Evolutionary conservation across 2,329 filamentous ascomycete species (phyloP).

Genomic region (Pseudogymnoascus verrucosus): DNA sequence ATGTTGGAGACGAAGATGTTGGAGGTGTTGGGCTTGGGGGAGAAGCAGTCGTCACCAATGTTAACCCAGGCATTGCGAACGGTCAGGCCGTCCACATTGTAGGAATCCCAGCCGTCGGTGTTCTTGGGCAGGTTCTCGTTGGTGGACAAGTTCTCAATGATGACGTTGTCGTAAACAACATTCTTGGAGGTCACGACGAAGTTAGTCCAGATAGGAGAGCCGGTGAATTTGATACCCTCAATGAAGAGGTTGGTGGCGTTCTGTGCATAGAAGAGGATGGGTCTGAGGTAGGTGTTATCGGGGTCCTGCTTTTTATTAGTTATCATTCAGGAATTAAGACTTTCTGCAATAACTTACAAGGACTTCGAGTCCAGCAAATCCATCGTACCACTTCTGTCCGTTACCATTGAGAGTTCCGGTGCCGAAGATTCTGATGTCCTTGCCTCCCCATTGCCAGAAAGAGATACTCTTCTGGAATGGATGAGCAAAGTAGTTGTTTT

Average conservation of each 20-base stretch:
- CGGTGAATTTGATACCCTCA: slow-evolving; percentile 50
- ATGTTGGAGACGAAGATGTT: slow-evolving; percentile 51
- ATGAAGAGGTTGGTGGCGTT: slow-evolving; percentile 51
- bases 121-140: slow-evolving; percentile 47
- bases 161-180: slow-evolving; percentile 44
- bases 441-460: slow-evolving; percentile 57
- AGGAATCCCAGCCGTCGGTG: slow-evolving; percentile 54
- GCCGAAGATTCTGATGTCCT: slow-evolving; percentile 52
- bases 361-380: slow-evolving; percentile 33
- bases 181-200: slow-evolving; percentile 51
- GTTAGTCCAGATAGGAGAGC: slow-evolving; percentile 57
- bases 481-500: slow-evolving; percentile 42
- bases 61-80: slow-evolving; percentile 44
- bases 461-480: slow-evolving; percentile 47
- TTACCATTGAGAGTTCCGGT: slow-evolving; percentile 31
- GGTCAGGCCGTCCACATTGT: slow-evolving; percentile 46
- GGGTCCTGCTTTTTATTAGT: slow-evolving; percentile 31
- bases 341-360: slow-evolving; percentile 23
- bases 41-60: slow-evolving; percentile 54
- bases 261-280: slow-evolving; percentile 53
- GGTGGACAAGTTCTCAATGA: slow-evolving; percentile 46
- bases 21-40: slow-evolving; percentile 50
- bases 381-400: slow-evolving; percentile 21
- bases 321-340: slow-evolving; percentile 8
- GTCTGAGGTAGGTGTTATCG: slow-evolving; percentile 47